Conservation (phyloP, 2,329 filamentous ascomycete genomes). For the Aureobasidium sp. region DNA sequence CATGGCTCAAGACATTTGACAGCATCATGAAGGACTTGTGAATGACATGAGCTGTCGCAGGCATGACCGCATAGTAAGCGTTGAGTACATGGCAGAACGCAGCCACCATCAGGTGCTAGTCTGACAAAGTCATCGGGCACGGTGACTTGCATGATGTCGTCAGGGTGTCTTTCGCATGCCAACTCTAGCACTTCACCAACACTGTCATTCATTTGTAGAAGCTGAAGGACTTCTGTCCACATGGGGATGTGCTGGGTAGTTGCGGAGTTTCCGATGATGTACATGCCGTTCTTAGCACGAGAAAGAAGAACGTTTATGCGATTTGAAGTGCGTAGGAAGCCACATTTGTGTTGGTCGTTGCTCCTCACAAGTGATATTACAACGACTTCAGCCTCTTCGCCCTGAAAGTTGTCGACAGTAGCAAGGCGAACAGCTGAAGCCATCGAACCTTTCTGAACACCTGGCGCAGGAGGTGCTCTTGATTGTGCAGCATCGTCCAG, state of each 20-base stretch:
- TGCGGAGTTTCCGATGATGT: constrained; percentile 70
- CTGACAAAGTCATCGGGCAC: constrained; percentile 64
- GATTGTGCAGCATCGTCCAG: not conserved
- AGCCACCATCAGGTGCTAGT: constrained; percentile 69
- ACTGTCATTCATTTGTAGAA: constrained; percentile 52
- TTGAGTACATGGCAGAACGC: constrained; percentile 53
- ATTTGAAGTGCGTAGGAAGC: constrained; percentile 73
- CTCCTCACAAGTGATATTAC: constrained; percentile 77
- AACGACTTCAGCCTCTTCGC: constrained; percentile 78
- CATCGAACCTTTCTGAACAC: constrained; percentile 19
- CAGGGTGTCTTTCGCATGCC: constrained; percentile 66
- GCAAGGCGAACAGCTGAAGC: constrained; percentile 13
- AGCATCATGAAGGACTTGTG: constrained; percentile 45
- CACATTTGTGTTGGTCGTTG: constrained; percentile 64
- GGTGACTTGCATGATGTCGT: constrained; percentile 56
- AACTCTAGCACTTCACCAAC: constrained; percentile 61
- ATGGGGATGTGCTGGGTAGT: constrained; percentile 56
- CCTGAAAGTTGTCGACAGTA: constrained; percentile 70
- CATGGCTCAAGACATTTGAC: constrained; percentile 49
- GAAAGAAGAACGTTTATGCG: constrained; percentile 75
- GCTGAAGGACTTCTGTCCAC: constrained; percentile 67
- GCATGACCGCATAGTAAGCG: constrained; percentile 51
- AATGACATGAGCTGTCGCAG: constrained; percentile 52
- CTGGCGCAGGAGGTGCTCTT: not conserved
- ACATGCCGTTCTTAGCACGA: constrained; percentile 75